Evolutionary conservation across 73 alveolate genomes (phyloP).

Genomic region (Blepharisma stoltei): DNA sequence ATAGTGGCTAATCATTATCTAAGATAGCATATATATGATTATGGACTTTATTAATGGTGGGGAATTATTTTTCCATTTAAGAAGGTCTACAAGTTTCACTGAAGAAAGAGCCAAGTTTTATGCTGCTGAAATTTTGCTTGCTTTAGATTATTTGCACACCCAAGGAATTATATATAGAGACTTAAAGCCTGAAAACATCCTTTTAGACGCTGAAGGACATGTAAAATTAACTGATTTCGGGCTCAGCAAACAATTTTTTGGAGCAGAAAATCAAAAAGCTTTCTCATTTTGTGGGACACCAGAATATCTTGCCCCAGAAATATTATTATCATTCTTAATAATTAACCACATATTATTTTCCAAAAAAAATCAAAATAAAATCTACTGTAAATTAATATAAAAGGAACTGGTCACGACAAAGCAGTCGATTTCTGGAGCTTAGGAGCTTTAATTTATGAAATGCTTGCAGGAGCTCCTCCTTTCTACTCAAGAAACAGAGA

Average conservation of each 20-base stretch:
- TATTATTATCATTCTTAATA: no score
- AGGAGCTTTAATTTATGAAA: conserved; percentile 72
- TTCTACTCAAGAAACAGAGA: conserved; percentile 65
- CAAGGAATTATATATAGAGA: conserved; percentile 82
- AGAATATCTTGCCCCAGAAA: conserved; percentile 86
- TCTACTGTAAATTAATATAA: no score
- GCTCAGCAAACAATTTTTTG: conserved; percentile 64
- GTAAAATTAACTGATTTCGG: conserved; percentile 86
- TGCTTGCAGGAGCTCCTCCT: conserved; percentile 85
- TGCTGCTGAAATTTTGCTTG: conserved; percentile 72
- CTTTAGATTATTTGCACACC: conserved; percentile 80
- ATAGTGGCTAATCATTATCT: no score
- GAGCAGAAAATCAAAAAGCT: conserved; percentile 66
- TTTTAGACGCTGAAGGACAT: conserved; percentile 82
- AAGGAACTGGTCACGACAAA: conserved; percentile 58
- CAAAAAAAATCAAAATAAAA: no score
- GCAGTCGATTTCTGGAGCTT: conserved; percentile 77
- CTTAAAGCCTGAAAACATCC: conserved; percentile 77
- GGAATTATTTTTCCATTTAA: conserved; percentile 49
- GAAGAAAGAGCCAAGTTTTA: conserved; percentile 86
- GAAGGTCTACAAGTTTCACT: conserved; percentile 62
- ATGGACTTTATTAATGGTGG: conserved; percentile 42
- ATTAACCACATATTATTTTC: no score
- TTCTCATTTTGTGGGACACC: conserved; percentile 89
- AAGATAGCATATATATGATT: no score